A percentile compares a stretch with the other conserved stretches of the same genome.
phyloP scores from a whole-genome alignment of 257 asterid species.

The Cordia subcordata region DNA sequence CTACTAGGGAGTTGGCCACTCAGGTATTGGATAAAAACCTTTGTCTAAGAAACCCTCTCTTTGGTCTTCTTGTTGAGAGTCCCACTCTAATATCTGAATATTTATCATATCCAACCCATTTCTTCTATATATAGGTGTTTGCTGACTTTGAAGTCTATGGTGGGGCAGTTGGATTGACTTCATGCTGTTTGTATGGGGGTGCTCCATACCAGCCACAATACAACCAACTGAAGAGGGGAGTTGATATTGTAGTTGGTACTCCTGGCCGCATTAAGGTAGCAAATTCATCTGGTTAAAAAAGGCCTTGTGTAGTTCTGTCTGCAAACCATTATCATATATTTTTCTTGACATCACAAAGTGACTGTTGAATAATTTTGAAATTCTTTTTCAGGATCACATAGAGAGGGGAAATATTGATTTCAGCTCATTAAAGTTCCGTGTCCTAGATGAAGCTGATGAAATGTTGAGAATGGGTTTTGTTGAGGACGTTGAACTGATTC shows the following conservation, averaged over 20 bases:
- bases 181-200: slow-evolving; percentile 90
- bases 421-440: slow-evolving; percentile 72
- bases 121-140: slow-evolving; percentile 39
- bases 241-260: slow-evolving; percentile 82
- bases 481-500: slow-evolving; percentile 94
- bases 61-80: neutral
- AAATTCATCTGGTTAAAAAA: neutral
- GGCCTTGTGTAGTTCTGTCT: neutral
- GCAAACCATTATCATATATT: neutral
- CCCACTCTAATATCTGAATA: neutral
- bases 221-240: slow-evolving; percentile 65
- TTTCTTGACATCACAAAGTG: neutral
- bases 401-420: slow-evolving; percentile 82
- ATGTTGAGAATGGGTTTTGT: slow-evolving; percentile 99
- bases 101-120: neutral
- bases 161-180: slow-evolving; percentile 58
- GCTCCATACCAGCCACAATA: slow-evolving; percentile 63
- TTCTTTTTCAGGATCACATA: slow-evolving; percentile 63
- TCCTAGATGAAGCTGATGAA: slow-evolving; percentile 99
- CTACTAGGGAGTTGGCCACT: slow-evolving; percentile 91
- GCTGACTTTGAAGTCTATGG: slow-evolving; percentile 81
- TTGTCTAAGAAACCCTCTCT: neutral
- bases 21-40: slow-evolving; percentile 45
- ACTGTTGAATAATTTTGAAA: slow-evolving; percentile 5
- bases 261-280: slow-evolving; percentile 92